A percentile compares a stretch with the other conserved stretches of the same genome.
phyloP scores from a whole-genome alignment of 495 filamentous ascomycete species.

The Aspergillus ellipticus region DNA sequence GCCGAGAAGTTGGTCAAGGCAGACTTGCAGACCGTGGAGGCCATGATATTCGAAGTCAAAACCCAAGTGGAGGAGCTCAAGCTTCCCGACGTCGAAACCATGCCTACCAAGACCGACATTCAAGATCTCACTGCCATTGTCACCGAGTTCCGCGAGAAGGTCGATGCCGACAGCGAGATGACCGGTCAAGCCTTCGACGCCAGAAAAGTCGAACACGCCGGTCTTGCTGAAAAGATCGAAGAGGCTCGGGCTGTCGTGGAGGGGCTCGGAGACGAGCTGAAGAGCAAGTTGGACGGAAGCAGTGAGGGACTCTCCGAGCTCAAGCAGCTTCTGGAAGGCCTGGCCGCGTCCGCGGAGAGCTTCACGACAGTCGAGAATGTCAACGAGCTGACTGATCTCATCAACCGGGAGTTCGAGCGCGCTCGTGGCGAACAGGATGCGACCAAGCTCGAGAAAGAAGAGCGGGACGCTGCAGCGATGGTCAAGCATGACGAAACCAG shows the following conservation, averaged over 20 bases:
- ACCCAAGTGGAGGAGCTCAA: slow-evolving; percentile 66
- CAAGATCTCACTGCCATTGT: slow-evolving; percentile 65
- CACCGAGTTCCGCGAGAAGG: slow-evolving; percentile 64
- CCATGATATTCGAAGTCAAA: slow-evolving; percentile 77
- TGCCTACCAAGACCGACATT: slow-evolving; percentile 59
- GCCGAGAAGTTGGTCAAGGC: slow-evolving; percentile 68
- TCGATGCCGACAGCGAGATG: slow-evolving; percentile 64
- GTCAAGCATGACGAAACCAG: slow-evolving; percentile 64
- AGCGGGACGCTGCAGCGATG: slow-evolving; percentile 66
- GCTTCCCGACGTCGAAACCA: slow-evolving; percentile 59
- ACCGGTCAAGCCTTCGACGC: slow-evolving; percentile 79
- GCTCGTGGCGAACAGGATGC: slow-evolving; percentile 65
- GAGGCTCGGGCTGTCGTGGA: slow-evolving; percentile 54
- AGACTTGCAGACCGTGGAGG: slow-evolving; percentile 73
- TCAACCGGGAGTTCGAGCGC: slow-evolving; percentile 79
- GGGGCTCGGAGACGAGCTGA: slow-evolving; percentile 63
- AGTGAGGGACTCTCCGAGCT: slow-evolving; percentile 51
- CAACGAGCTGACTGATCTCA: slow-evolving; percentile 73
- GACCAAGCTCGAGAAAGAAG: slow-evolving; percentile 68
- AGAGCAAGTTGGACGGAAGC: slow-evolving; percentile 57
- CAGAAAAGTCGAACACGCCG: slow-evolving; percentile 62
- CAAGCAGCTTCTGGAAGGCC: slow-evolving; percentile 57
- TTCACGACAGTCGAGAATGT: slow-evolving; percentile 60
- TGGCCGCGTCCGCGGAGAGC: slow-evolving; percentile 58
- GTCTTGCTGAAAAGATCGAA: slow-evolving; percentile 54